phyloP scores from a whole-genome alignment of 1,284 basidiomycete genomes.

The Peniophora sp. region DNA sequence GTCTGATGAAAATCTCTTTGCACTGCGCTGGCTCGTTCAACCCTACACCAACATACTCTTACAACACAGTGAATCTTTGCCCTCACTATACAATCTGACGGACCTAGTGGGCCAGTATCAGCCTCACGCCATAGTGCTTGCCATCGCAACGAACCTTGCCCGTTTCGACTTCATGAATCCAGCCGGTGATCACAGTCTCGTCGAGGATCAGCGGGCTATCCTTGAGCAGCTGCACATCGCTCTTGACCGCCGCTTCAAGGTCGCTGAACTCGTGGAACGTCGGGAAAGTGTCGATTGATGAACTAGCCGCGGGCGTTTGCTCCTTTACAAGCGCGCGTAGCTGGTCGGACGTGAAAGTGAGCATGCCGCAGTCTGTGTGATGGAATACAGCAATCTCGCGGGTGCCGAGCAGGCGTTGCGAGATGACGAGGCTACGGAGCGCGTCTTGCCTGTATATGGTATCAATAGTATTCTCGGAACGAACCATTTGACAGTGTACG shows the following conservation, averaged over 20 bases:
- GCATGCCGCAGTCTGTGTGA: slow-evolving; percentile 66
- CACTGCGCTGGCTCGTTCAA: too few species aligned
- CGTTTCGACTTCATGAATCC: slow-evolving; percentile 58
- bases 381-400: slow-evolving; percentile 59
- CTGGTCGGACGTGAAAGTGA: slow-evolving; percentile 45
- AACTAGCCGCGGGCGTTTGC: slow-evolving; percentile 34
- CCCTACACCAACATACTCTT: too few species aligned
- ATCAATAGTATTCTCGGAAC: background rate
- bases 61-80: too few species aligned
- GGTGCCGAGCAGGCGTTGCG: slow-evolving; percentile 60
- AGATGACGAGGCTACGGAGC: slow-evolving; percentile 58
- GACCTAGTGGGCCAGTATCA: too few species aligned
- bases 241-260: slow-evolving; percentile 45
- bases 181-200: slow-evolving; percentile 50
- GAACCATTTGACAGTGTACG: too few species aligned
- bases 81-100: too few species aligned
- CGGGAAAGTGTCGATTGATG: too few species aligned
- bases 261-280: slow-evolving; percentile 52
- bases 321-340: slow-evolving; percentile 42
- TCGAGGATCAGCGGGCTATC: slow-evolving; percentile 46
- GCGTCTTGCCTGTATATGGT: slow-evolving; percentile 42
- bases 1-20: too few species aligned
- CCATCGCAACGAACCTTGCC: slow-evolving; percentile 49
- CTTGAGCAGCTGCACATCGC: slow-evolving; percentile 49
- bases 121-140: too few species aligned